These are phyloP conservation scores for Echria macrotheca DNA, from an alignment of 495 filamentous ascomycete species.

Conservation along the genomic window DNA sequence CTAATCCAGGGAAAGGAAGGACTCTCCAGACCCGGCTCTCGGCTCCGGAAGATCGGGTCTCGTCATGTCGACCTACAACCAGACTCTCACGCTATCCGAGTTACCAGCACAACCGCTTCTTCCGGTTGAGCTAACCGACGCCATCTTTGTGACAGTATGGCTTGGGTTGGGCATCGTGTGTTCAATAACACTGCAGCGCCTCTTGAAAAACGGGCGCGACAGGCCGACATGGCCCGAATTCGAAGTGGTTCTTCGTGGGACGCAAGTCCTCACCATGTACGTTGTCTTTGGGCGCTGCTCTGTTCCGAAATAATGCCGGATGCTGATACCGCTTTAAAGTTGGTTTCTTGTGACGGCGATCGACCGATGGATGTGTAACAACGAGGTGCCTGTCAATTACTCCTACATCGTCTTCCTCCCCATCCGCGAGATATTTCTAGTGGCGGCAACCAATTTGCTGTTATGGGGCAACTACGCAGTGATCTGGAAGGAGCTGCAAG, in stretches of 20 bases:
- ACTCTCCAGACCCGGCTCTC: too few species aligned
- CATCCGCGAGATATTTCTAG: neutral
- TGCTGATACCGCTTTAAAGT: neutral
- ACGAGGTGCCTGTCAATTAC: neutral
- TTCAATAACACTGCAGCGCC: neutral
- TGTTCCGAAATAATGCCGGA: neutral
- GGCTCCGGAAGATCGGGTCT: too few species aligned
- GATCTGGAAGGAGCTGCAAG: neutral
- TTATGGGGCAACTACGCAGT: neutral
- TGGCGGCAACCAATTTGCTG: neutral
- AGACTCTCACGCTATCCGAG: neutral
- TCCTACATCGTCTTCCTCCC: neutral
- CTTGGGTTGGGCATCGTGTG: neutral
- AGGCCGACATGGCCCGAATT: neutral
- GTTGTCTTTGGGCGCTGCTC: neutral
- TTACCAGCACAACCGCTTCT: neutral
- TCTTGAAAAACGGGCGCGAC: neutral
- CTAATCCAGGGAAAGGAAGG: too few species aligned
- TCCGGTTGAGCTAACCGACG: neutral
- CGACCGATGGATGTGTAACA: neutral
- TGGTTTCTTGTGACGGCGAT: neutral
- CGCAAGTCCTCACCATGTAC: neutral
- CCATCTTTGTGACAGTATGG: neutral
- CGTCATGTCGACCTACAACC: neutral
- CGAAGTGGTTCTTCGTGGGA: neutral